Base-by-base conservation (phyloP, 768 basidiomycete genomes). In the Chalciporus chontae region DNA sequence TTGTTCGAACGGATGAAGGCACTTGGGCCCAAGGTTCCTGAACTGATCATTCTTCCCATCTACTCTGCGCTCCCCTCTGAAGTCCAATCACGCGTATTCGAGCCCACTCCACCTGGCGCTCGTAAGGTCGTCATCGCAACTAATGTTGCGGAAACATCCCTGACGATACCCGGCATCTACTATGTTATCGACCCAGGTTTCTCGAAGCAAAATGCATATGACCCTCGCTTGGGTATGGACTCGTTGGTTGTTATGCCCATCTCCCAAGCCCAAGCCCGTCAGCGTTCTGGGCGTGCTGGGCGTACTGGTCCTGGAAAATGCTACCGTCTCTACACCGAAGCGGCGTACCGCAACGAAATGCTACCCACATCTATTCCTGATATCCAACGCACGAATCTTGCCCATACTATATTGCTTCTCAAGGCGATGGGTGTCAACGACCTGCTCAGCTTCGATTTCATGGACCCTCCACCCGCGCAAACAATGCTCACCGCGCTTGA, bases 361-460 rank as follows among this genome's bases (percentile, higher is more conserved):
- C 72, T 97, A 46, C 94, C 95, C 15, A 96, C 87, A 55, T 91
- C 94, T 4, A 94, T 98, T 52, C 96, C 96, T 5, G 96, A 99
- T 69, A 98, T 99, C 56, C 95, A 97, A 67, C 83, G 96, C 26
- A 90, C 90, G 45, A 97, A 99, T 69, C 72, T 99, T 54, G 81
- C 95, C 5, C 77, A 83, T 49, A 98, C 95, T 0, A 97, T 99
- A 63, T 71, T 98, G 14, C 90, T 94, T 72, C 76, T 98, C 48
- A 98, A 98, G 68, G 96, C 96, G 3, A 98, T 99, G 96, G 96
- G 95, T 31, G 83, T 98, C 73, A 98, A 98, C 61, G 96, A 99
- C 65, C 72, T 98, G 4, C 83, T 98, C 50, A 92, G 90, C 70
- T 98, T 98, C 70, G 95, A 96, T 68, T 99, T 98, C 65, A 98